phyloP scores from a whole-genome alignment of 192 early-diverging fungal genomes.

The Dissophora globulifera region DNA sequence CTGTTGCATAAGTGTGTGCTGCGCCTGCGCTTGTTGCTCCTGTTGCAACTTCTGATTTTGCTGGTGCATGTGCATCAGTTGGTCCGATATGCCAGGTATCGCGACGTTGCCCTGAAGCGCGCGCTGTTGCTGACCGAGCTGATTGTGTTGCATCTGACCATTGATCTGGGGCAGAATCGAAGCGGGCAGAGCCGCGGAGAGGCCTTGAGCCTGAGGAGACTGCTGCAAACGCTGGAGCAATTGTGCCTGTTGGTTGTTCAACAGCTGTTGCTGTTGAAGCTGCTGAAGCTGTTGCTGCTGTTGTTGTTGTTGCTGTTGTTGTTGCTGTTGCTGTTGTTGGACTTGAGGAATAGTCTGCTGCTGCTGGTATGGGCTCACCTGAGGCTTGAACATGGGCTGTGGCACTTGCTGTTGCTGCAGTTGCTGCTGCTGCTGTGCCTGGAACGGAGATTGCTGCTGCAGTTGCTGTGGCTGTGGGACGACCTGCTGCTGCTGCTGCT shows the following conservation, averaged over 20 bases:
- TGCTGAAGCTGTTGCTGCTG: constrained; percentile 10
- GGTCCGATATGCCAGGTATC: constrained; percentile 8
- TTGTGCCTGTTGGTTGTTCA: constrained; percentile 4
- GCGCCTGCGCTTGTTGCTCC: constrained; percentile 29
- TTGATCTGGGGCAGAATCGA: constrained; percentile 10
- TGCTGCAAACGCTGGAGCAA: constrained; percentile 23
- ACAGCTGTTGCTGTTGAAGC: constrained; percentile 2
- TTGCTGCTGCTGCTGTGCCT: constrained; percentile 14
- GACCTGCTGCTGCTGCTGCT: constrained; percentile 14
- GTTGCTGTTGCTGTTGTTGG: constrained; percentile 8
- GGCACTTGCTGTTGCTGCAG: constrained; percentile 18
- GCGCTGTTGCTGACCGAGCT: constrained; percentile 8
- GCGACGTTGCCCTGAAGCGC: not conserved
- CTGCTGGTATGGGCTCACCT: constrained; percentile 9
- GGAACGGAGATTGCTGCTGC: constrained; percentile 13
- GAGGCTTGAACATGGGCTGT: constrained; percentile 14
- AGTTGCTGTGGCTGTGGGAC: constrained; percentile 5
- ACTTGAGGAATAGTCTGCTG: not conserved
- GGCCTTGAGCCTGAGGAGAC: constrained; percentile 10
- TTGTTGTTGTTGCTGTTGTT: constrained; percentile 17
- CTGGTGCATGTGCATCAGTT: constrained; percentile 29
- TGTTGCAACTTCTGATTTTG: constrained; percentile 27
- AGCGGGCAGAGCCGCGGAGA: not conserved
- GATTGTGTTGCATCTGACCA: constrained; percentile 9
- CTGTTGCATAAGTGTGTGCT: constrained; percentile 16